These are phyloP conservation scores for Cystoisospora suis DNA, from an alignment of 169 alveolate genomes.

Conservation along the genomic window DNA sequence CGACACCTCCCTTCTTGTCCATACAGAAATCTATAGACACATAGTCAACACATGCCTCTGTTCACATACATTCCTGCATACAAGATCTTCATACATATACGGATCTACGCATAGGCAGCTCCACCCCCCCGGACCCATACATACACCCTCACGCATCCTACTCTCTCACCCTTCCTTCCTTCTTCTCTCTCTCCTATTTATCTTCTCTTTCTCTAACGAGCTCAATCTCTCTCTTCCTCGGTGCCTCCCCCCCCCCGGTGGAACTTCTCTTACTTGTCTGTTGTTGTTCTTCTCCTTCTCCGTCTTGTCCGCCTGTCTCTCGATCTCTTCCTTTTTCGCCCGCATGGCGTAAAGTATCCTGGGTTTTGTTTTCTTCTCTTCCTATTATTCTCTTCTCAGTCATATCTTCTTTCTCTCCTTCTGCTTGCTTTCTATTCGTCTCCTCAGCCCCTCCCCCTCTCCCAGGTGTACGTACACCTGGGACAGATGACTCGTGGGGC, in stretches of 20 bases:
- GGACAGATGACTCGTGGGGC: no score
- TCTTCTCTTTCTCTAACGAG: no score
- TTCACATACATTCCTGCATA: not conserved
- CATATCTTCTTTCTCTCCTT: not conserved
- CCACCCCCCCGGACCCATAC: no score
- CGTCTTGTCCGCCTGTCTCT: not conserved
- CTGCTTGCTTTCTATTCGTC: not conserved
- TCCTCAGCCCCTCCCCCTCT: not conserved
- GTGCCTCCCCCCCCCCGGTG: not conserved
- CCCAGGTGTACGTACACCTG: no score
- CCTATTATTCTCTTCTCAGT: no score
- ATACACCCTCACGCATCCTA: no score
- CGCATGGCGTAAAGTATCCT: no score
- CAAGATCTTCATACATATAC: not conserved
- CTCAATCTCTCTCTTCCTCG: not conserved
- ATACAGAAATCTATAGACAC: not conserved
- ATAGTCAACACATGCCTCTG: not conserved
- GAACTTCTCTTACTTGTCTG: not conserved
- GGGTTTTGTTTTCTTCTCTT: no score
- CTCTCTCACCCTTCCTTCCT: no score
- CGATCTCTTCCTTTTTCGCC: no score
- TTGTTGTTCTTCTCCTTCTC: not conserved
- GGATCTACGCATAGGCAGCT: not conserved
- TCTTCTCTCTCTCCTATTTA: no score
- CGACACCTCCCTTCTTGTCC: not conserved